Percentiles rank a stretch among this genome's conserved stretches.
These are phyloP conservation scores for Tylopilus sp. DNA, from an alignment of 1,284 basidiomycete species.

Conservation along the genomic window DNA sequence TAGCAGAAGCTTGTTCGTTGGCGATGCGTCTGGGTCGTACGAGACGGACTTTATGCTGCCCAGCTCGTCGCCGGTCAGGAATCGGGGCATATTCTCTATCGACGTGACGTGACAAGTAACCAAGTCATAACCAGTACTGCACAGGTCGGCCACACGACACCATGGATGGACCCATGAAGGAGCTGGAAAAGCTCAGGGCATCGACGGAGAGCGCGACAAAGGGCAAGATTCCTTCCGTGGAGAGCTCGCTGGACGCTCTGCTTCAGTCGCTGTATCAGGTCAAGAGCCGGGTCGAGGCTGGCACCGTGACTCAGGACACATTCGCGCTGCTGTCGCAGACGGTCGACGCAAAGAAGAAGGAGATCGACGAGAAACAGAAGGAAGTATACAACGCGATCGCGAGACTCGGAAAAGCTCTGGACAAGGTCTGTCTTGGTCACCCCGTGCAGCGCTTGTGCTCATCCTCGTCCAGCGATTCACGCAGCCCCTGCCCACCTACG, in stretches of 20 bases:
- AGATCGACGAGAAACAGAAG: slow-evolving; percentile 84
- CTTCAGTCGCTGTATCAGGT: slow-evolving; percentile 61
- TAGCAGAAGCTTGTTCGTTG: slow-evolving; percentile 31
- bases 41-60: slow-evolving; percentile 64
- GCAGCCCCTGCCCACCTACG: slow-evolving; percentile 61
- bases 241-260: slow-evolving; percentile 68
- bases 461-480: slow-evolving; percentile 61
- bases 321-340: slow-evolving; percentile 55
- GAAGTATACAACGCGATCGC: slow-evolving; percentile 78
- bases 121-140: too few species aligned
- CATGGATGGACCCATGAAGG: slow-evolving; percentile 74
- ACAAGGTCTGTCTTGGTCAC: slow-evolving; percentile 63
- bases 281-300: slow-evolving; percentile 53
- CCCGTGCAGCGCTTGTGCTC: not conserved
- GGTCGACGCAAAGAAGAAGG: slow-evolving; percentile 74
- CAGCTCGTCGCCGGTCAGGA: slow-evolving; percentile 71
- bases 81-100: slow-evolving; percentile 53
- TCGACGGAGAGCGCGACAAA: slow-evolving; percentile 47
- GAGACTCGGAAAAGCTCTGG: slow-evolving; percentile 79
- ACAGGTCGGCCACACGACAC: too few species aligned
- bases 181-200: slow-evolving; percentile 70
- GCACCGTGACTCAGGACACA: slow-evolving; percentile 54
- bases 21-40: slow-evolving; percentile 35
- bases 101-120: slow-evolving; percentile 32
- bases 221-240: slow-evolving; percentile 58